Evolutionary conservation across 768 basidiomycete genomes (phyloP).

Genomic region (Kwoniella sp.): DNA sequence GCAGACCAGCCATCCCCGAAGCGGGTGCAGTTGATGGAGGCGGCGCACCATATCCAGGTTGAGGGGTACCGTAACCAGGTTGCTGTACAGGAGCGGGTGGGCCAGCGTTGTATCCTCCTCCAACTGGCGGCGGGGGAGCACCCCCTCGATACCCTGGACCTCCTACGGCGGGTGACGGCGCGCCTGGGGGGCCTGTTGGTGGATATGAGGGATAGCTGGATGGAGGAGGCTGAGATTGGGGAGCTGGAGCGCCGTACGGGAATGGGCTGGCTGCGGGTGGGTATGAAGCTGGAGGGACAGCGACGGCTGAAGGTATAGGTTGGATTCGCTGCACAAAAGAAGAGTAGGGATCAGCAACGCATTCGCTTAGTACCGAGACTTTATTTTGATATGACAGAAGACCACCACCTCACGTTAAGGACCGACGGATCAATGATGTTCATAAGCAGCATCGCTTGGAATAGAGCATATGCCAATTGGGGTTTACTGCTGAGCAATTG

Average conservation of each 20-base stretch:
- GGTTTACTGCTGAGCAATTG: slow-evolving; percentile 78
- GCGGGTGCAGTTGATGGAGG: slow-evolving; percentile 5
- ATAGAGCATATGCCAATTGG: slow-evolving; percentile 92
- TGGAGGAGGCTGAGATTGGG: slow-evolving; percentile 34
- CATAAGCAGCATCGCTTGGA: slow-evolving; percentile 89
- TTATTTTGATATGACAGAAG: neutral
- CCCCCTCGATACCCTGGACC: slow-evolving; percentile 42
- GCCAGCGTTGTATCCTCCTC: slow-evolving; percentile 26
- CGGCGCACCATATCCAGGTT: slow-evolving; percentile 25
- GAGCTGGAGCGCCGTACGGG: slow-evolving; percentile 6
- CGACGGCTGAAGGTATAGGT: slow-evolving; percentile 39
- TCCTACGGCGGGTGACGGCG: slow-evolving; percentile 51
- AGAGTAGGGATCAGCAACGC: neutral
- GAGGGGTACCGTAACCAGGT: slow-evolving; percentile 52
- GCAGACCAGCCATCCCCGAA: slow-evolving; percentile 24
- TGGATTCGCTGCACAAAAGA: slow-evolving; percentile 52
- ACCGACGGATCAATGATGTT: slow-evolving; percentile 88
- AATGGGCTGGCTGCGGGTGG: neutral
- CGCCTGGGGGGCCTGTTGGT: slow-evolving; percentile 19
- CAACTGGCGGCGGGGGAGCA: slow-evolving; percentile 36
- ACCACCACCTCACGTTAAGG: slow-evolving; percentile 64
- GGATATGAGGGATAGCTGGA: slow-evolving; percentile 33
- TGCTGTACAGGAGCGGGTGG: slow-evolving; percentile 25
- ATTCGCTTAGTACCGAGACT: neutral
- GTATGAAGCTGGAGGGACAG: slow-evolving; percentile 20